Evolutionary conservation across 257 asterid genomes (phyloP).

Genomic region (Fraxinus quadrangulata): DNA sequence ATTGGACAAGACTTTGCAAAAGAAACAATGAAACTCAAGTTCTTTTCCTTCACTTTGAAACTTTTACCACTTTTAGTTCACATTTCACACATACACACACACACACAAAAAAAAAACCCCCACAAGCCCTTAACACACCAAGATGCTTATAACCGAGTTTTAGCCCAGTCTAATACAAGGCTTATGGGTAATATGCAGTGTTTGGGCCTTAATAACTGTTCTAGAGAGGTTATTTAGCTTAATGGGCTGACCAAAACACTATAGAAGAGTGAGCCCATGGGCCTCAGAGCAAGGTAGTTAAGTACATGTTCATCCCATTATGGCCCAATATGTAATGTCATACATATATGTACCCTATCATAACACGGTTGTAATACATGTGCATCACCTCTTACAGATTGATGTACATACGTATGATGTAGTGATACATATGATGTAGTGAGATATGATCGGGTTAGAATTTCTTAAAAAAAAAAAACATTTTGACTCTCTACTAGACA

Average conservation of each 20-base stretch:
- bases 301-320: neutral
- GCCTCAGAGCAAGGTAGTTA: neutral
- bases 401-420: too few species aligned
- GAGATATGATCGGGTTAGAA: too few species aligned
- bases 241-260: neutral
- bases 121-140: neutral
- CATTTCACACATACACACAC: neutral
- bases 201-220: neutral
- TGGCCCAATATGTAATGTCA: neutral
- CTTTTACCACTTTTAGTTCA: neutral
- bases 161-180: neutral
- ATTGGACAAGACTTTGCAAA: neutral
- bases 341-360: neutral
- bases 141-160: neutral
- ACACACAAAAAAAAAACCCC: neutral
- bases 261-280: neutral
- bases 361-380: too few species aligned
- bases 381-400: too few species aligned
- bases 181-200: neutral
- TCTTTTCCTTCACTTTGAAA: neutral
- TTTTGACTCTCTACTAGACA: too few species aligned
- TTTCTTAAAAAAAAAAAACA: too few species aligned
- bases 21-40: neutral
- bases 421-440: too few species aligned
- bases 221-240: neutral